Evolutionary conservation across 75 land plant genomes (phyloP).

Genomic region (Azolla pinnata): DNA sequence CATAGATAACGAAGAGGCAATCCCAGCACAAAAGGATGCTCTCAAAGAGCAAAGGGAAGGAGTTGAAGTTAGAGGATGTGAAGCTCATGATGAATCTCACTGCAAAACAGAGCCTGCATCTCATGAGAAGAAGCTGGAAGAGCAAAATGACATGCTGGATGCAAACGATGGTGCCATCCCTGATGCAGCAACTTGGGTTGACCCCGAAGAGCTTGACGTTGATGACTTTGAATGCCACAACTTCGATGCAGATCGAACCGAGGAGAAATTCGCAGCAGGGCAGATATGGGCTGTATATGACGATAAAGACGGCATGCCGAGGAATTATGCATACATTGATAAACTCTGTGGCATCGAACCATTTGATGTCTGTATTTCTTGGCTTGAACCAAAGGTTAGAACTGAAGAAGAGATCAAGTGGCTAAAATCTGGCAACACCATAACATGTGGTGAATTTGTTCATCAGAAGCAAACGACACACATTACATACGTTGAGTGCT

Average conservation of each 20-base stretch:
- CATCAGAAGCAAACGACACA: neutral
- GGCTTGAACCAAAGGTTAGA: conserved; percentile 23
- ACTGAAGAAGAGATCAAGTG: conserved; percentile 13
- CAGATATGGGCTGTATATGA: conserved; percentile 42
- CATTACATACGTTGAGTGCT: neutral
- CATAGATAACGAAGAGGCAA: too few relatives aligned
- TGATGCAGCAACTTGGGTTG: too few relatives aligned
- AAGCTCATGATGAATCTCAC: too few relatives aligned
- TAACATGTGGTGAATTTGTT: conserved; percentile 30
- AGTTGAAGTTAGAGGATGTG: too few relatives aligned
- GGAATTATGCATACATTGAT: conserved; percentile 23
- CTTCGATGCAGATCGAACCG: conserved; percentile 25
- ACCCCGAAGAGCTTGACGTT: too few relatives aligned
- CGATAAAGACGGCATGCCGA: conserved; percentile 28
- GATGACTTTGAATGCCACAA: conserved; percentile 24
- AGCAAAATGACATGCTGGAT: too few relatives aligned
- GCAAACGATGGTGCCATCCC: too few relatives aligned
- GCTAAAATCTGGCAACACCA: conserved; percentile 23
- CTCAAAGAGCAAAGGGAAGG: too few relatives aligned
- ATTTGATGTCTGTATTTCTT: conserved; percentile 25
- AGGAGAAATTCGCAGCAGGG: conserved; percentile 7
- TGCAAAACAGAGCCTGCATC: too few relatives aligned
- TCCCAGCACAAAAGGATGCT: too few relatives aligned
- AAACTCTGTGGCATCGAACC: conserved; percentile 11
- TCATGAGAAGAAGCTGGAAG: too few relatives aligned